phyloP scores from a whole-genome alignment of 2,329 filamentous ascomycete genomes.

The Ustulina deusta region DNA sequence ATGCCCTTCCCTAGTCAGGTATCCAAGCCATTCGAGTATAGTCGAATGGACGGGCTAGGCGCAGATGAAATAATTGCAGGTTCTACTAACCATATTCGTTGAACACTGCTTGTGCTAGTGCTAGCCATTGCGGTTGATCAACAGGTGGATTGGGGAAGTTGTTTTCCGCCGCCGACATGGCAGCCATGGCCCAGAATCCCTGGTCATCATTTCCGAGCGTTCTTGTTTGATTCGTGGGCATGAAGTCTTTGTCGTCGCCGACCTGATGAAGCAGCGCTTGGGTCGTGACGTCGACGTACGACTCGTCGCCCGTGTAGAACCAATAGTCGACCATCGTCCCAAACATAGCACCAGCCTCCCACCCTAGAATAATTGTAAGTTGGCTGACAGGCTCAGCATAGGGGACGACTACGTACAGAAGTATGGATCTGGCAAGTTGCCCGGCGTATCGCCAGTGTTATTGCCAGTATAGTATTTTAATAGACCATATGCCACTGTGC shows the following conservation, averaged over 20 bases:
- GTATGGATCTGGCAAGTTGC: constrained; percentile 70
- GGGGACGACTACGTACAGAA: constrained; percentile 65
- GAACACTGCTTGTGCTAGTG: constrained; percentile 81
- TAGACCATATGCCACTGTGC: constrained; percentile 51
- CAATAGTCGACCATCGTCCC: constrained; percentile 79
- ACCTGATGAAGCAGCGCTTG: constrained; percentile 72
- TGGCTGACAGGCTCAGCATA: not conserved
- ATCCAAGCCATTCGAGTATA: not conserved
- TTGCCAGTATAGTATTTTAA: constrained; percentile 60
- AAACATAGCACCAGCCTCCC: constrained; percentile 80
- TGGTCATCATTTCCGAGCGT: constrained; percentile 79
- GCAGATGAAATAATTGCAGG: not conserved
- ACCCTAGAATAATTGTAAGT: constrained; percentile 61
- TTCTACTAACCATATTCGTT: constrained; percentile 69
- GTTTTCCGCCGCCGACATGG: constrained; percentile 81
- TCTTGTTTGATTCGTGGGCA: constrained; percentile 74
- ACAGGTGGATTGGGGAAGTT: constrained; percentile 76
- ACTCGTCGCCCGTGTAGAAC: constrained; percentile 74
- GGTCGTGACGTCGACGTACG: constrained; percentile 70
- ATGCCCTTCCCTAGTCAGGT: not conserved
- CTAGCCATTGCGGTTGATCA: constrained; percentile 78
- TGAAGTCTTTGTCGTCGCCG: constrained; percentile 70
- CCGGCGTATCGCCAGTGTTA: constrained; percentile 68
- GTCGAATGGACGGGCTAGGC: not conserved
- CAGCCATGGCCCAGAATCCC: constrained; percentile 87